phyloP scores from a whole-genome alignment of 441 rosid genomes.

The Melastoma candidum region DNA sequence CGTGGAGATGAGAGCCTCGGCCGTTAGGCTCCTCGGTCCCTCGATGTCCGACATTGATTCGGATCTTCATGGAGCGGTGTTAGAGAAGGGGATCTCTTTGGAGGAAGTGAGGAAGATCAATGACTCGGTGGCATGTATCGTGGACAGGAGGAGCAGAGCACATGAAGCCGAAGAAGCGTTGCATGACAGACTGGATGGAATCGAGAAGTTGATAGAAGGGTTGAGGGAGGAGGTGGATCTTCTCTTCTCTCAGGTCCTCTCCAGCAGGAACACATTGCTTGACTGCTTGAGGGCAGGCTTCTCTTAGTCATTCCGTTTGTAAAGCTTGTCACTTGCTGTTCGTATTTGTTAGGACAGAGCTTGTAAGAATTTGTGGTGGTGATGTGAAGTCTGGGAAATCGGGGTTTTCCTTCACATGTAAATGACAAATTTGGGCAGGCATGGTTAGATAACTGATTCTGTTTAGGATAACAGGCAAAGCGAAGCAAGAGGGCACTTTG shows the following conservation, averaged over 20 bases:
- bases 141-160: constrained; percentile 8
- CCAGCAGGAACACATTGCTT: constrained; percentile 41
- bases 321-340: too few species aligned
- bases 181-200: constrained; percentile 24
- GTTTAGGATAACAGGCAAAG: too few species aligned
- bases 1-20: constrained; percentile 22
- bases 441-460: too few species aligned
- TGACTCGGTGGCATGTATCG: constrained; percentile 28
- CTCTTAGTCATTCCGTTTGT: constrained; percentile 3
- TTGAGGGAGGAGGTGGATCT: constrained; percentile 29
- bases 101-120: constrained; percentile 39
- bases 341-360: too few species aligned
- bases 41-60: constrained; percentile 25
- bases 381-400: too few species aligned
- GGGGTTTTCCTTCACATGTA: too few species aligned
- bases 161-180: constrained; percentile 27
- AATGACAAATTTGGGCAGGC: too few species aligned
- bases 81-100: constrained; percentile 20
- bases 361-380: too few species aligned
- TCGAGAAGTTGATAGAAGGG: constrained; percentile 33
- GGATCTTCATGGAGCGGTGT: constrained; percentile 13
- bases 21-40: constrained; percentile 13
- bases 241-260: constrained; percentile 37
- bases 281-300: constrained; percentile 23
- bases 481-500: too few species aligned